These are phyloP conservation scores for Penicillium diatomitis DNA, from an alignment of 495 filamentous ascomycete species.

Conservation along the genomic window DNA sequence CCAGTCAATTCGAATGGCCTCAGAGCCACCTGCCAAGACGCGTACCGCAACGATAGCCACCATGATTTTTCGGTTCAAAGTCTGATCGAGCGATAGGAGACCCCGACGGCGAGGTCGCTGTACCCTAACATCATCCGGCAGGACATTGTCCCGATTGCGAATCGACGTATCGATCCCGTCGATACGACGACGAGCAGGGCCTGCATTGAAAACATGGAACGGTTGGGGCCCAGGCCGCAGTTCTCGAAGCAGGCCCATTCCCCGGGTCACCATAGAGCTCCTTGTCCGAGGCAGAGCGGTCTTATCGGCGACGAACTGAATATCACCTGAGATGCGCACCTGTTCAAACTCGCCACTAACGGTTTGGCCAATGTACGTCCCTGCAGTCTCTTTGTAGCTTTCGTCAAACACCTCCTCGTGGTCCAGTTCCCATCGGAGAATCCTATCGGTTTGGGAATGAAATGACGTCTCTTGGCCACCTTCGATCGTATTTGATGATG, in stretches of 20 bases:
- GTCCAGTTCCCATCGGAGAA: slow-evolving; percentile 30
- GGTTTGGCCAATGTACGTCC: slow-evolving; percentile 29
- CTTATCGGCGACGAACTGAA: slow-evolving; percentile 27
- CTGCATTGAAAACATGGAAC: neutral
- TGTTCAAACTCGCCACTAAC: slow-evolving; percentile 22
- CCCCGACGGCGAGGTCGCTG: slow-evolving; percentile 18
- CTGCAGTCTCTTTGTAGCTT: slow-evolving; percentile 3
- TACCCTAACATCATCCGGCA: neutral
- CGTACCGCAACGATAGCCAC: slow-evolving; percentile 66
- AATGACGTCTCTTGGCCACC: slow-evolving; percentile 4
- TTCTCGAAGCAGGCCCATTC: neutral
- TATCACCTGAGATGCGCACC: slow-evolving; percentile 21
- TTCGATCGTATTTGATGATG: neutral
- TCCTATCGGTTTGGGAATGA: slow-evolving; percentile 16
- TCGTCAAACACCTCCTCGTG: slow-evolving; percentile 23
- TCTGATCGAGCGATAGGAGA: slow-evolving; percentile 13
- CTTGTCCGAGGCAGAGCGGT: neutral
- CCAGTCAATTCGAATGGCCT: slow-evolving; percentile 61
- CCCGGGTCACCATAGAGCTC: neutral
- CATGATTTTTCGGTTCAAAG: slow-evolving; percentile 37
- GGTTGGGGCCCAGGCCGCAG: neutral
- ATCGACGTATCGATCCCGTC: slow-evolving; percentile 19
- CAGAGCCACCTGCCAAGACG: slow-evolving; percentile 63
- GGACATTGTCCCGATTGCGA: slow-evolving; percentile 4
- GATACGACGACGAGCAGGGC: slow-evolving; percentile 15